These are phyloP conservation scores for Aspergillus versicolor DNA, from an alignment of 2,329 filamentous ascomycete genomes.

Conservation along the genomic window DNA sequence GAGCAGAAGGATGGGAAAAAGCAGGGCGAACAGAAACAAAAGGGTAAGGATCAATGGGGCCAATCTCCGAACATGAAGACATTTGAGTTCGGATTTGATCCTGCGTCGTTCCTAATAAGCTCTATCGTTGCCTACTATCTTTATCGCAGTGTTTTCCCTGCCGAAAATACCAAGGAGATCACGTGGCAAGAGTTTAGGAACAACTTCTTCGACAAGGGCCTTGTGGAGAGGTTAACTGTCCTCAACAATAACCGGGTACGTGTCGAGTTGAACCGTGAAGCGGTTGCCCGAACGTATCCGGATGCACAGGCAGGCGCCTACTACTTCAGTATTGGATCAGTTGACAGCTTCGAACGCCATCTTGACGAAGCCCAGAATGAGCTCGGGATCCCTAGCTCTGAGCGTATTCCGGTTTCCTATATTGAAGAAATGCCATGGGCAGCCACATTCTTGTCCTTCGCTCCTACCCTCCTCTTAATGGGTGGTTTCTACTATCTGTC, in stretches of 20 bases:
- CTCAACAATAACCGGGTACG: slow-evolving; percentile 75
- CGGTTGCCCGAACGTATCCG: slow-evolving; percentile 69
- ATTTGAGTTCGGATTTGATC: slow-evolving; percentile 53
- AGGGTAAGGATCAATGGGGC: slow-evolving; percentile 11
- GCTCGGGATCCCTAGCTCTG: slow-evolving; percentile 77
- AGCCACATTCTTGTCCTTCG: slow-evolving; percentile 75
- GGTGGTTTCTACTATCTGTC: slow-evolving; percentile 79
- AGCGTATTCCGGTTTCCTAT: slow-evolving; percentile 92
- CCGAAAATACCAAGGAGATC: slow-evolving; percentile 72
- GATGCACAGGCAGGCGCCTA: slow-evolving; percentile 74
- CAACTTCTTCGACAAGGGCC: slow-evolving; percentile 91
- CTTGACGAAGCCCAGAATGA: slow-evolving; percentile 86
- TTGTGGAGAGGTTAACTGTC: slow-evolving; percentile 88
- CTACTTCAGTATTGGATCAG: slow-evolving; percentile 92
- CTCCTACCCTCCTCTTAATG: slow-evolving; percentile 82
- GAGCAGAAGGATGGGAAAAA: slow-evolving; percentile 17
- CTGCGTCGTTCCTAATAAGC: slow-evolving; percentile 56
- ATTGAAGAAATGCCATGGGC: slow-evolving; percentile 70
- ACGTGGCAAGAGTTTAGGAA: slow-evolving; percentile 96
- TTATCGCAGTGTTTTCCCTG: slow-evolving; percentile 65
- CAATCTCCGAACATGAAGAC: slow-evolving; percentile 33
- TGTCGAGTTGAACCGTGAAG: slow-evolving; percentile 76
- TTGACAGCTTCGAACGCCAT: slow-evolving; percentile 87
- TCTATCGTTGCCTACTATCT: slow-evolving; percentile 63
- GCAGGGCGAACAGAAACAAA: slow-evolving; percentile 23